Evolutionary conservation across 768 basidiomycete species (phyloP).

Genomic region (Phallus indusiatus): DNA sequence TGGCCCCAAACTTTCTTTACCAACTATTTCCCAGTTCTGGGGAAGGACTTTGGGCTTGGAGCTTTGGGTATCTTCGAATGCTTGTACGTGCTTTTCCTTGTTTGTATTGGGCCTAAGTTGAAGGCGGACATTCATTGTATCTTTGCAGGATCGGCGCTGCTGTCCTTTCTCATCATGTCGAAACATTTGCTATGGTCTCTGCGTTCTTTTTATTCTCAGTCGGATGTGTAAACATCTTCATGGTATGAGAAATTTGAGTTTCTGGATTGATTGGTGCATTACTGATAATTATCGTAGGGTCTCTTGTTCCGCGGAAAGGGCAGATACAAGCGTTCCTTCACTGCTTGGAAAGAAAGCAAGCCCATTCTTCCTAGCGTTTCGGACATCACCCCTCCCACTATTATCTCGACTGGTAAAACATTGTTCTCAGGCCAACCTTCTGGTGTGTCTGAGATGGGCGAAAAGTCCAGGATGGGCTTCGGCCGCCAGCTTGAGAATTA

Average conservation of each 20-base stretch:
- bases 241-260: constrained; percentile 19
- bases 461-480: constrained; percentile 13
- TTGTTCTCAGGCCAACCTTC: constrained; percentile 1
- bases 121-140: neutral
- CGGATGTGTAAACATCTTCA: constrained; percentile 80
- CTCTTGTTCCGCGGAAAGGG: constrained; percentile 60
- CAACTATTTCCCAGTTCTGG: constrained; percentile 80
- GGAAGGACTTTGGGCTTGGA: constrained; percentile 75
- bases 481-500: constrained; percentile 26
- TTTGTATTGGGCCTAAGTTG: neutral
- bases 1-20: constrained; percentile 75
- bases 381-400: neutral
- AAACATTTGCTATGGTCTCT: constrained; percentile 81
- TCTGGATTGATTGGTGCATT: neutral
- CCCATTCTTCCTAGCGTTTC: constrained; percentile 6
- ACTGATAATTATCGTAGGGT: constrained; percentile 24
- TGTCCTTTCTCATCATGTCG: constrained; percentile 55
- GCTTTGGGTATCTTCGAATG: constrained; percentile 82
- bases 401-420: neutral
- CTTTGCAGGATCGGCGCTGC: constrained; percentile 34
- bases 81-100: constrained; percentile 40
- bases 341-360: constrained; percentile 34
- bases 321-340: constrained; percentile 54
- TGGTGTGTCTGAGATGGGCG: neutral
- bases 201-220: constrained; percentile 89